Percentiles rank a stretch among this genome's conserved stretches.
phyloP scores from a whole-genome alignment of 2,329 filamentous ascomycete genomes.

The Cladophialophora psammophila region DNA sequence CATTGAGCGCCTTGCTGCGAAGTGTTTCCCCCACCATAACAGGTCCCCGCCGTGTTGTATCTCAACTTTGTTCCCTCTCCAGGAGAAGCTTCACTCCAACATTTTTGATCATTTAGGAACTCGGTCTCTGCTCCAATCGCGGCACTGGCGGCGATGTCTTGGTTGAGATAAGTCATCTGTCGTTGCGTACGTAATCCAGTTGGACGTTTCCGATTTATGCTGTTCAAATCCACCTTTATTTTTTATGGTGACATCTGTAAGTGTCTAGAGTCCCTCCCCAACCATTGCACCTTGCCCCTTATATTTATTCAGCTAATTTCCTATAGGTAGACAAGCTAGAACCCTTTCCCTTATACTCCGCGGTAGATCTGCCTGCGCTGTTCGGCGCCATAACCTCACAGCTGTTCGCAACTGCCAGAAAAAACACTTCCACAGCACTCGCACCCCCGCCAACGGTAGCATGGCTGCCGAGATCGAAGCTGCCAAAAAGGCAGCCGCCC shows the following conservation, averaged over 20 bases:
- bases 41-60: not conserved
- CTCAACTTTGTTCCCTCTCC: conserved; percentile 8
- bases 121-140: conserved; percentile 17
- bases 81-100: not conserved
- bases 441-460: not conserved
- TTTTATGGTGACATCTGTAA: conserved; percentile 26
- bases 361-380: not conserved
- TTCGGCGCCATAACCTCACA: not conserved
- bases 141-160: conserved; percentile 7
- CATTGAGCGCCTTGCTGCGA: not conserved
- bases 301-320: conserved; percentile 18
- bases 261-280: conserved; percentile 7
- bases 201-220: conserved; percentile 26
- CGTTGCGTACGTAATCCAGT: conserved; percentile 32
- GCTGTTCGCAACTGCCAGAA: not conserved
- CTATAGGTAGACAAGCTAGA: conserved; percentile 16
- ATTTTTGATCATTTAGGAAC: not conserved
- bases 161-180: conserved; percentile 31
- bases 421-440: conserved; percentile 15
- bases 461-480: conserved; percentile 56
- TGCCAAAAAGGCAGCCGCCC: conserved; percentile 67
- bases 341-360: conserved; percentile 1
- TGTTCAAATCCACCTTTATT: conserved; percentile 12
- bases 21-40: not conserved
- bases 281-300: not conserved